phyloP scores from a whole-genome alignment of 108 stramenopile species.

The Schizochytrium sp. region DNA sequence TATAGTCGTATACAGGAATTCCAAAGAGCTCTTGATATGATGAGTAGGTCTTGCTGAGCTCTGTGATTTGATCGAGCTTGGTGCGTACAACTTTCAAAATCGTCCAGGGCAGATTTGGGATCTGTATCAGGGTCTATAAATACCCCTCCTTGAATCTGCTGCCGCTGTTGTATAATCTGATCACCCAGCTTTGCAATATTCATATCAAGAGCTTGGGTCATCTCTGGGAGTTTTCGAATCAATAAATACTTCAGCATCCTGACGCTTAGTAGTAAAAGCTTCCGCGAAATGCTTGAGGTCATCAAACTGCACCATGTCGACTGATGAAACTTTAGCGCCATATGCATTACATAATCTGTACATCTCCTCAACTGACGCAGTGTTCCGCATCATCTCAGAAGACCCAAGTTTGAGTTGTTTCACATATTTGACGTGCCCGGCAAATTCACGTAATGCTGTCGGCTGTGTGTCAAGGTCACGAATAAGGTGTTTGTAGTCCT shows the following conservation, averaged over 20 bases:
- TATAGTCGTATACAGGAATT: constrained; percentile 68
- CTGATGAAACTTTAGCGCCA: constrained; percentile 67
- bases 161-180: constrained; percentile 65
- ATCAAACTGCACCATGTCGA: constrained; percentile 74
- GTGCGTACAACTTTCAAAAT: constrained; percentile 64
- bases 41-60: constrained; percentile 69
- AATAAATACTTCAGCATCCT: constrained; percentile 63
- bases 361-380: constrained; percentile 74
- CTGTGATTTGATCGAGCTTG: constrained; percentile 65
- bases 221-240: constrained; percentile 70
- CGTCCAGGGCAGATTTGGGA: constrained; percentile 60
- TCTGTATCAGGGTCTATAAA: constrained; percentile 69
- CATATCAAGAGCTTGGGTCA: constrained; percentile 69
- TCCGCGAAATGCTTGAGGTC: constrained; percentile 67
- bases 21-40: constrained; percentile 73
- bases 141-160: constrained; percentile 65
- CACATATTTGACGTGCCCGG: constrained; percentile 69
- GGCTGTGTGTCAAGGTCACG: constrained; percentile 64
- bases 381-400: constrained; percentile 58
- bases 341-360: constrained; percentile 68
- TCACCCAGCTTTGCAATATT: constrained; percentile 73
- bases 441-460: constrained; percentile 72
- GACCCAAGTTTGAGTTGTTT: constrained; percentile 65
- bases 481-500: constrained; percentile 67
- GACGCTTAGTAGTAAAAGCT: constrained; percentile 66